phyloP scores from a whole-genome alignment of 2,329 filamentous ascomycete genomes.

The Sporothrix dimorphospora region DNA sequence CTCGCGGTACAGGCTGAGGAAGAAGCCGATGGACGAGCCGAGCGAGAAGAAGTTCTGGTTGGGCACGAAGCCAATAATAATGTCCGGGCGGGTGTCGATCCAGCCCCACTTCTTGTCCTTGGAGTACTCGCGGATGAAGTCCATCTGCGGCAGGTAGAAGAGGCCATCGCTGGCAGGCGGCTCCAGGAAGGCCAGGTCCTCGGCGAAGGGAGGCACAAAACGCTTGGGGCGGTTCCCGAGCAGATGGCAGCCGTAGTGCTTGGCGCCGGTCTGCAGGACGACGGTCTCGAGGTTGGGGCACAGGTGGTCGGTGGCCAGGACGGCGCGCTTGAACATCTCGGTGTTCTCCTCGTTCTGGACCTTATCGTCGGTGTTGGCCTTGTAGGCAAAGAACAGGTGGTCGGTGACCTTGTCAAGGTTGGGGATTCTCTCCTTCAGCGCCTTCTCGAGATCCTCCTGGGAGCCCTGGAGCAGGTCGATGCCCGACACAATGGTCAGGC shows the following conservation, averaged over 20 bases:
- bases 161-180: constrained; percentile 43
- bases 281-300: constrained; percentile 44
- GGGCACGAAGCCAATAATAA: constrained; percentile 48
- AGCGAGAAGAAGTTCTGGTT: constrained; percentile 47
- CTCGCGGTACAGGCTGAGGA: constrained; percentile 43
- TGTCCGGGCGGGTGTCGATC: constrained; percentile 47
- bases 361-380: constrained; percentile 44
- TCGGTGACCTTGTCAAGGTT: constrained; percentile 47
- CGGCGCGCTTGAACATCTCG: constrained; percentile 46
- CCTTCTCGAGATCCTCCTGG: constrained; percentile 45
- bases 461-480: constrained; percentile 46
- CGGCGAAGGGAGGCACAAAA: constrained; percentile 43
- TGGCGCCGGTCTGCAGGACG: constrained; percentile 43
- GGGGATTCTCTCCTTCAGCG: constrained; percentile 41
- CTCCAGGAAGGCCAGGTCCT: constrained; percentile 41
- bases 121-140: constrained; percentile 43
- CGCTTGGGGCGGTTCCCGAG: constrained; percentile 44
- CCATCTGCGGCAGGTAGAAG: constrained; percentile 48
- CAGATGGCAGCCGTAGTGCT: constrained; percentile 48
- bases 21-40: constrained; percentile 44
- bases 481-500: constrained; percentile 47
- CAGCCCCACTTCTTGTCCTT: constrained; percentile 46
- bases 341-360: constrained; percentile 46
- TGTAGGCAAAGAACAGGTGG: constrained; percentile 50
- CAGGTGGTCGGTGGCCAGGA: constrained; percentile 42